Evolutionary conservation across 257 asterid genomes (phyloP).

Genomic region (Mentha longifolia): DNA sequence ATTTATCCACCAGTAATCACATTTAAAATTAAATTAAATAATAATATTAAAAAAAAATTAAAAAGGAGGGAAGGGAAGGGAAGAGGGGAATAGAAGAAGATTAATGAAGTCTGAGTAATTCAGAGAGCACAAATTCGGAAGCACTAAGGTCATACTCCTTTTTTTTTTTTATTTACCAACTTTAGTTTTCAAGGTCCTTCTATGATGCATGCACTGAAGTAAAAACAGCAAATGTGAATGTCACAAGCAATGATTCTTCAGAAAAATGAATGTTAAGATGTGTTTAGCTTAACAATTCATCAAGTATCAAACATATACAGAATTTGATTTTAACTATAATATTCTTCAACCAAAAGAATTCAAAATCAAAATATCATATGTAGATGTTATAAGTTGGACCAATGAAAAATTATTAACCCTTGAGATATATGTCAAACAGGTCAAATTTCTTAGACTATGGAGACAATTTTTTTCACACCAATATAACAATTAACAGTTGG

Average conservation of each 20-base stretch:
- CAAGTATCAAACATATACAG: not conserved
- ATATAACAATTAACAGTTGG: not conserved
- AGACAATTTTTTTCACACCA: not conserved
- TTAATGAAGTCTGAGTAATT: not conserved
- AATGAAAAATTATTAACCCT: not conserved
- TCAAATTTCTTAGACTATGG: not conserved
- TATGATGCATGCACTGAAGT: slow-evolving; percentile 5
- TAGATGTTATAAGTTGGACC: not conserved
- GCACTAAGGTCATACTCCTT: slow-evolving; percentile 5
- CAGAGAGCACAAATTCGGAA: slow-evolving; percentile 1
- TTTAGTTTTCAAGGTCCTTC: not conserved
- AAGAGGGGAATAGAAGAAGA: not conserved
- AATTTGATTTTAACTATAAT: not conserved
- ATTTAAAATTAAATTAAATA: not conserved
- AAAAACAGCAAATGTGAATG: not conserved
- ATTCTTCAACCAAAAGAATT: slow-evolving; percentile 10
- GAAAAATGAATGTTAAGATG: slow-evolving; percentile 2
- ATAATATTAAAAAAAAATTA: too few species aligned
- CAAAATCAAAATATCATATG: too few species aligned
- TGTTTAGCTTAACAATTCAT: slow-evolving; percentile 10
- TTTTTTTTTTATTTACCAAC: not conserved
- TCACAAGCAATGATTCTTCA: not conserved
- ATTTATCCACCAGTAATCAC: not conserved
- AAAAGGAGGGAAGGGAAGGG: not conserved
- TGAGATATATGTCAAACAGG: not conserved